A percentile compares a stretch with the other conserved stretches of the same genome.
phyloP scores from a whole-genome alignment of 805 yeast genomes.

The Scheffersomyces amazonensis region DNA sequence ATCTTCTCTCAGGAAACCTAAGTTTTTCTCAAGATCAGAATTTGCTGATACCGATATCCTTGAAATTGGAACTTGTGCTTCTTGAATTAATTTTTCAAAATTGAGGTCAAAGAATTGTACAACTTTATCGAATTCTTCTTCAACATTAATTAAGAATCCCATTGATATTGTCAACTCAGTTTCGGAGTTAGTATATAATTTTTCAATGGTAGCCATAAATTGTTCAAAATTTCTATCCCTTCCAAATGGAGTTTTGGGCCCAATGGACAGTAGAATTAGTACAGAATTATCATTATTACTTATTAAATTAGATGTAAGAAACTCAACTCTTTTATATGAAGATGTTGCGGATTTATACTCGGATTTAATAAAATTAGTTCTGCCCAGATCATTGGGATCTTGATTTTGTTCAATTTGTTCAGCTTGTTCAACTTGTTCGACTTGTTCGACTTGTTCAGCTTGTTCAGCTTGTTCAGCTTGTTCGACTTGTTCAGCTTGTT shows the following conservation, averaged over 20 bases:
- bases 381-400: too few relatives aligned
- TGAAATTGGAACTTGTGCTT: conserved; percentile 8
- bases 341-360: not conserved
- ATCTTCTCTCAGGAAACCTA: conserved; percentile 11
- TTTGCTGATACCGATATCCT: conserved; percentile 26
- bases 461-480: too few relatives aligned
- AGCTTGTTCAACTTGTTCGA: too few relatives aligned
- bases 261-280: conserved; percentile 22
- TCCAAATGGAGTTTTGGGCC: conserved; percentile 33
- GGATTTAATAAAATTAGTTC: too few relatives aligned
- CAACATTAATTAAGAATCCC: conserved; percentile 28
- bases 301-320: not conserved
- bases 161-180: conserved; percentile 14
- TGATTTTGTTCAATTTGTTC: too few relatives aligned
- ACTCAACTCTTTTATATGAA: not conserved
- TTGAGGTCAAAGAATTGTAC: conserved; percentile 4
- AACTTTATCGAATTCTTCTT: conserved; percentile 18
- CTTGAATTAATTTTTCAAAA: conserved; percentile 11
- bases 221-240: conserved; percentile 25
- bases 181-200: conserved; percentile 12
- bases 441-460: too few relatives aligned
- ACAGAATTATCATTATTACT: conserved; percentile 3
- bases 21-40: conserved; percentile 27
- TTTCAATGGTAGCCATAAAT: conserved; percentile 25
- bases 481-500: too few relatives aligned